Evolutionary conservation across 345 rosid genomes (phyloP), one percentile per base, ranked within the genome.

Genomic region (Melastoma malabathricum): DNA sequence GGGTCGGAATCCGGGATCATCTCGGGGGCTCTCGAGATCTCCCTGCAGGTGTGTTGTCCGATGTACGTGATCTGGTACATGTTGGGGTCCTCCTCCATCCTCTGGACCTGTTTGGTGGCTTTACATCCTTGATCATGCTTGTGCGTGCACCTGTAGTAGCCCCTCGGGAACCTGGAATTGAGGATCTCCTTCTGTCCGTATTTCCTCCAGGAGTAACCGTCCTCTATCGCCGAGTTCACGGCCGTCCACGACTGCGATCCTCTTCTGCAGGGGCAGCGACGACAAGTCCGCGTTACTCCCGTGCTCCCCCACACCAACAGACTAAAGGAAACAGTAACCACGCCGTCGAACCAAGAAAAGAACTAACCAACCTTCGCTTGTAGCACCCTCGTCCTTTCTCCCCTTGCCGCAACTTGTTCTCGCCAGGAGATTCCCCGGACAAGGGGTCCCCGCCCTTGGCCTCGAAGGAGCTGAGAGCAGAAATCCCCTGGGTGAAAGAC

Each of bases 71-170:
- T 82, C n/a, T 49, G 74, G 59, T 57, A 83, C 82, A 62, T 54
- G 20, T 47, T 31, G 29, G 57, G 4, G 80, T 57, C 67, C 1
- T 68, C 66, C 27, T 81, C 88, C 47, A 66, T 55, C 75, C 48
- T 72, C 49, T 89, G 97, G 25, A 89, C 97, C 59, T 89, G 95
- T 49, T 86, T 86, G 44, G 77, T 81, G 15, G 97, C 97, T 52
- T 49, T 61, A 65, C 97, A 89, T 10, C 74, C 84, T 59, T 68
- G 78, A 27, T 68, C 86, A 47, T 67, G 54, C 71, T 89, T 89
- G 56, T 74, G 77, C 8, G 80, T 77, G 75, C 95, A 89, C 58
- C 97, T 75, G 41, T 66, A 89, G 83, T 89, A 89, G 55, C 77
- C 73, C 83, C 97, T 85, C 58, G 94, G 95, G 59, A 67, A 56